These are phyloP conservation scores for Lactarius akahatsu DNA, from an alignment of 768 basidiomycete genomes.

Conservation along the genomic window DNA sequence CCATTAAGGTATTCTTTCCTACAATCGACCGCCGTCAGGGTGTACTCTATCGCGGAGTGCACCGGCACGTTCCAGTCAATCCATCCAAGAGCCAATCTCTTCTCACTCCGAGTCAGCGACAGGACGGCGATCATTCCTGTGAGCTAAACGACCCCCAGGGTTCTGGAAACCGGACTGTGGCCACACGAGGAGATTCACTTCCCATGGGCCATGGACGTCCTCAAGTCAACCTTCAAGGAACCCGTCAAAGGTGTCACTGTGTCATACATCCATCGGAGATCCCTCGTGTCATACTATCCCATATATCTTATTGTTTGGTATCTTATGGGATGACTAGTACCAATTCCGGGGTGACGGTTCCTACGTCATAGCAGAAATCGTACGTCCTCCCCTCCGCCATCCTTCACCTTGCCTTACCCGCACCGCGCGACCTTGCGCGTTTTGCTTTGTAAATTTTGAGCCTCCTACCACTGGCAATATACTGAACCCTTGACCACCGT, in stretches of 20 bases:
- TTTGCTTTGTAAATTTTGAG: constrained; percentile 13
- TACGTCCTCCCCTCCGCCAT: constrained; percentile 5
- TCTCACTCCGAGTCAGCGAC: constrained; percentile 11
- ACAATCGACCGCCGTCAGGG: too few species aligned
- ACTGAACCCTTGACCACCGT: constrained; percentile 22
- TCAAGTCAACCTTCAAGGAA: constrained; percentile 19
- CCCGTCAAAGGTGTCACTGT: constrained; percentile 13
- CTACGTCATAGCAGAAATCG: constrained; percentile 6
- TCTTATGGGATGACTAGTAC: neutral
- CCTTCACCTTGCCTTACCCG: too few species aligned
- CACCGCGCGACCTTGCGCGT: constrained; percentile 11
- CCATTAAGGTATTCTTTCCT: too few species aligned
- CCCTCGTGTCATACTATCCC: constrained; percentile 25
- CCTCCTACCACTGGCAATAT: constrained; percentile 13
- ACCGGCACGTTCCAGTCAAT: neutral
- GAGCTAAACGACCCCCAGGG: constrained; percentile 8
- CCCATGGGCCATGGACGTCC: constrained; percentile 3
- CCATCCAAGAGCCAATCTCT: neutral
- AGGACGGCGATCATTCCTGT: constrained; percentile 22
- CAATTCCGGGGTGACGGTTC: constrained; percentile 14
- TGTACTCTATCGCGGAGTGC: too few species aligned
- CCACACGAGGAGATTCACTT: constrained; percentile 15
- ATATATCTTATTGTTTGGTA: constrained; percentile 14
- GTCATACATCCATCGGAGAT: constrained; percentile 22
- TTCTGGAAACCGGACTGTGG: constrained; percentile 20